A percentile compares a stretch with the other conserved stretches of the same genome.
Evolutionary conservation across 2,329 filamentous ascomycete genomes (phyloP).

Genomic region (Paraphaeosphaeria minitans): DNA sequence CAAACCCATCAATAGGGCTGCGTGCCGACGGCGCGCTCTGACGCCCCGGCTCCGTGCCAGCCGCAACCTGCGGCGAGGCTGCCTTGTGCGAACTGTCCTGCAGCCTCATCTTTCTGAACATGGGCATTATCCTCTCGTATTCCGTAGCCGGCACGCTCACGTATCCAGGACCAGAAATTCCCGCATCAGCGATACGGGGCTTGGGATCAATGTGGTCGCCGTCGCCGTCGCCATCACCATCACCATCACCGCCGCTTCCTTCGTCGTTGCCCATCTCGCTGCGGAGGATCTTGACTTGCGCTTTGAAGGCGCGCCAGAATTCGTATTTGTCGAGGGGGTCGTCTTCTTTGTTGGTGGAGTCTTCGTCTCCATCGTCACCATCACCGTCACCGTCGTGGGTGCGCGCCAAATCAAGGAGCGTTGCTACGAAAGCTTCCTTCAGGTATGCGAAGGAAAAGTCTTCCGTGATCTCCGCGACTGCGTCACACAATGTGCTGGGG

Average conservation of each 20-base stretch:
- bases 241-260: background rate
- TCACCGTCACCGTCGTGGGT: slow-evolving; percentile 20
- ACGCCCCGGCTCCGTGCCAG: slow-evolving; percentile 7
- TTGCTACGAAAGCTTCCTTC: slow-evolving; percentile 71
- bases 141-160: slow-evolving; percentile 25
- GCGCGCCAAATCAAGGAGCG: slow-evolving; percentile 63
- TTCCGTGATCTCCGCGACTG: slow-evolving; percentile 66
- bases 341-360: slow-evolving; percentile 42
- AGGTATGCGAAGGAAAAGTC: slow-evolving; percentile 74
- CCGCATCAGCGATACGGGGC: slow-evolving; percentile 26
- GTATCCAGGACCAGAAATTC: slow-evolving; percentile 22
- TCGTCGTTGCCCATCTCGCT: slow-evolving; percentile 57
- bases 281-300: slow-evolving; percentile 64
- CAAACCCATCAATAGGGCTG: slow-evolving; percentile 21
- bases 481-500: slow-evolving; percentile 61
- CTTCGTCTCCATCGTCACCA: slow-evolving; percentile 24
- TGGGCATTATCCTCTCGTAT: slow-evolving; percentile 25
- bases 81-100: slow-evolving; percentile 31
- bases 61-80: slow-evolving; percentile 21
- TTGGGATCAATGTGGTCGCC: slow-evolving; percentile 14
- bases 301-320: slow-evolving; percentile 67
- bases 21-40: slow-evolving; percentile 14
- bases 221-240: background rate
- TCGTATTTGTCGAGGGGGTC: slow-evolving; percentile 57
- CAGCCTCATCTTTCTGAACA: slow-evolving; percentile 27